A percentile compares a stretch with the other conserved stretches of the same genome.
phyloP scores from a whole-genome alignment of 176 grass and related monocot species.

The Juncus inflexus region DNA sequence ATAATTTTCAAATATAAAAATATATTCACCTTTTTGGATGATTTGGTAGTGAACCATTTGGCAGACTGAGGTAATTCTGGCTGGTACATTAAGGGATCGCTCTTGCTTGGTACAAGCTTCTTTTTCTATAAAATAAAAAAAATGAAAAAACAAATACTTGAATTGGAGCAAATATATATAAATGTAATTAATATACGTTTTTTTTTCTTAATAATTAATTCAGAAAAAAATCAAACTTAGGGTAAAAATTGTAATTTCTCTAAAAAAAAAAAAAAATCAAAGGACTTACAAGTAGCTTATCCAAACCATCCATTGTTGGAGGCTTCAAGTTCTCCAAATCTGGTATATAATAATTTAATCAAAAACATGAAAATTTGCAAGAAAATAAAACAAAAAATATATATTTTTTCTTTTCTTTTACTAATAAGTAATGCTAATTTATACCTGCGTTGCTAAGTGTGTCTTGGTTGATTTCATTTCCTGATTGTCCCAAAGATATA shows the following conservation, averaged over 20 bases:
- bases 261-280: neutral
- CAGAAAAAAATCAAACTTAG: neutral
- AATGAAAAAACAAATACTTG: conserved; percentile 7
- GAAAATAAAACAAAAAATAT: too few relatives aligned
- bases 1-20: neutral
- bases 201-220: neutral
- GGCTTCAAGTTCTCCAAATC: conserved; percentile 61
- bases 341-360: conserved; percentile 28
- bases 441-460: conserved; percentile 57
- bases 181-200: neutral
- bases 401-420: conserved; percentile 1
- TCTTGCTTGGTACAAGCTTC: conserved; percentile 8
- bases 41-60: conserved; percentile 80
- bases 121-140: conserved; percentile 20
- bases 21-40: conserved; percentile 59
- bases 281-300: conserved; percentile 66
- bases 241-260: neutral
- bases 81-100: conserved; percentile 14
- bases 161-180: neutral
- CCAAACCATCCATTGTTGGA: conserved; percentile 82
- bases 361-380: too few relatives aligned
- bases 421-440: neutral
- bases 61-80: conserved; percentile 38
- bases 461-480: conserved; percentile 57
- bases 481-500: conserved; percentile 62